Percentiles rank a stretch among this genome's conserved stretches.
Conservation (phyloP, 2,329 filamentous ascomycete species). For the Trichoderma sp. region DNA sequence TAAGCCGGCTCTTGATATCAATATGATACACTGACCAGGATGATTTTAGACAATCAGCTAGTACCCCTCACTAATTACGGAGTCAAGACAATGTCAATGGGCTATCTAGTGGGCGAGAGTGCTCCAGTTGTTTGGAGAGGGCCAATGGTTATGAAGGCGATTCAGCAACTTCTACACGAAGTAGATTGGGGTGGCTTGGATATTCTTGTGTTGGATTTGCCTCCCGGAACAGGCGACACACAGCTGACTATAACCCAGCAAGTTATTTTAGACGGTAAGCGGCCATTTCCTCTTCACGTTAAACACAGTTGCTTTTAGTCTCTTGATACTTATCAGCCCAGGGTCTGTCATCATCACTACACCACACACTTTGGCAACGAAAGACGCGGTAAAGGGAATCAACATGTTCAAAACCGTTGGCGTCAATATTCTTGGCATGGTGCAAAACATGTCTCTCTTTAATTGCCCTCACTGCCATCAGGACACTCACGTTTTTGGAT, state of each 20-base stretch:
- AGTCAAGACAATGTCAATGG: slow-evolving; percentile 98
- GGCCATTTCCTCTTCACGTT: not conserved
- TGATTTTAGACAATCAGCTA: slow-evolving; percentile 68
- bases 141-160: slow-evolving; percentile 95
- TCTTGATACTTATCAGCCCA: slow-evolving; percentile 34
- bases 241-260: slow-evolving; percentile 97
- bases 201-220: slow-evolving; percentile 84
- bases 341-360: slow-evolving; percentile 87
- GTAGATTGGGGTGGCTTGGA: slow-evolving; percentile 93
- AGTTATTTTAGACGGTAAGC: slow-evolving; percentile 76
- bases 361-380: slow-evolving; percentile 87
- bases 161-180: slow-evolving; percentile 92
- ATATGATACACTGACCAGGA: slow-evolving; percentile 20
- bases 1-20: slow-evolving; percentile 24
- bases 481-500: slow-evolving; percentile 75
- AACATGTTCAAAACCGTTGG: slow-evolving; percentile 89
- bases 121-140: slow-evolving; percentile 93
- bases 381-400: slow-evolving; percentile 88
- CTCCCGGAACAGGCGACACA: slow-evolving; percentile 92
- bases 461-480: slow-evolving; percentile 75
- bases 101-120: slow-evolving; percentile 78
- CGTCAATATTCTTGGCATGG: slow-evolving; percentile 79
- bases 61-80: slow-evolving; percentile 92
- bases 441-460: slow-evolving; percentile 91
- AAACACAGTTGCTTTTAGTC: slow-evolving; percentile 13